Evolutionary conservation across 257 asterid species (phyloP), one percentile per base, ranked within the genome.

Genomic region (Fraxinus excelsior): DNA sequence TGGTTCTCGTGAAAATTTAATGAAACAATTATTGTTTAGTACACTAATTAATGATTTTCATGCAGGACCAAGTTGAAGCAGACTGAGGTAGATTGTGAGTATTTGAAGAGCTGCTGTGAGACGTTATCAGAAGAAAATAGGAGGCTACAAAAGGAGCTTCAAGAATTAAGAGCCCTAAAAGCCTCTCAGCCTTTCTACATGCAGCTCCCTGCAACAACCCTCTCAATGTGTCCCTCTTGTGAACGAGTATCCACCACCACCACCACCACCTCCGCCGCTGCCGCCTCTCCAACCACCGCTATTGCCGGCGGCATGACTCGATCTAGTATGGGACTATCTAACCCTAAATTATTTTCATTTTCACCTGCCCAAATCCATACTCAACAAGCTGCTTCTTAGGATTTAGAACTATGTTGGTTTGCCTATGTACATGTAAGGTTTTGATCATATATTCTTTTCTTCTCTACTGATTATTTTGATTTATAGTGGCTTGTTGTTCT

Each of bases 21-120:
- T 81, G 79, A 38, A 84, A 75, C 82, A 82, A 79, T 80, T 3
- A 71, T 14, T 46, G 58, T 84, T 67, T 42, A 49, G 44, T 21
- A 21, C 68, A 44, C 21, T 35, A 46, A 46, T 46, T 40, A 12
- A 77, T 23, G 28, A 56, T 5, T 21, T 58, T 32, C 28, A 3
- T 12, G 66, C 88, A 94, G 98, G 88, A 92, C 96, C 14, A 94
- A 94, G 82, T 82, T 94, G 94, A 94, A 94, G 88, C 98, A 94
- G 82, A 94, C 98, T 76, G 98, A 94, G 84, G 96, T 90, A 60
- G 97, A 94, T 84, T 92, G 98, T 80, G 98, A 94, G 87, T 91
- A 91, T 77, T 86, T 94, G 82, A 94, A 92, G 84, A 89, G 89
- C 82, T 90, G 96, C n/a, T 92, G 96, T 38, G 96, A 91, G 74